These are phyloP conservation scores for Abrus precatorius DNA, from an alignment of 306 rosid species.

Conservation along the genomic window DNA sequence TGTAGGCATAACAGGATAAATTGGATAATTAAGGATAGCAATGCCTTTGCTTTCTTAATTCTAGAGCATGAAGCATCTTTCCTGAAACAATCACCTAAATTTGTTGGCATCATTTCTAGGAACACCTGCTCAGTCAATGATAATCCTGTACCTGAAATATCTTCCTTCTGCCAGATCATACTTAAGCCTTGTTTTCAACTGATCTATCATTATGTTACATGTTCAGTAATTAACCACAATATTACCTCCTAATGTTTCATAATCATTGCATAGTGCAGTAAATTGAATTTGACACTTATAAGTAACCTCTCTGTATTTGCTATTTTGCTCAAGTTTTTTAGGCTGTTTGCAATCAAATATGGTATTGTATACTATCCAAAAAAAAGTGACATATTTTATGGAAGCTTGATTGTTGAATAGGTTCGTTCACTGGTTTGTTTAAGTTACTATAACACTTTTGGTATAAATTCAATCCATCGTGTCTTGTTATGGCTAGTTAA, in stretches of 20 bases:
- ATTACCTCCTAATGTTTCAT: neutral
- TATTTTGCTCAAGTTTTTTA: neutral
- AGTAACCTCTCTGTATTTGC: neutral
- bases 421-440: slow-evolving; percentile 2
- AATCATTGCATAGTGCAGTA: neutral
- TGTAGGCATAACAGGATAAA: neutral
- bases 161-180: no score
- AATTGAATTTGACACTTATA: neutral
- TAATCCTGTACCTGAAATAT: no score
- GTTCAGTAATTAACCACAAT: neutral
- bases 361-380: neutral
- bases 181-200: neutral
- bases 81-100: neutral
- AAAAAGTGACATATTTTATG: slow-evolving; percentile 22
- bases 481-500: slow-evolving; percentile 13
- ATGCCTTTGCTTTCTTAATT: neutral
- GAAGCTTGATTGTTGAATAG: slow-evolving; percentile 5
- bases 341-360: slow-evolving; percentile 6
- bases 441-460: neutral
- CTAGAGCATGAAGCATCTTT: neutral
- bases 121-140: no score
- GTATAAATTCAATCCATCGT: neutral
- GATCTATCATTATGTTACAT: neutral
- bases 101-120: neutral
- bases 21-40: neutral